Base-by-base conservation (phyloP, 805 yeast species). In the Grigorovia humatica region DNA sequence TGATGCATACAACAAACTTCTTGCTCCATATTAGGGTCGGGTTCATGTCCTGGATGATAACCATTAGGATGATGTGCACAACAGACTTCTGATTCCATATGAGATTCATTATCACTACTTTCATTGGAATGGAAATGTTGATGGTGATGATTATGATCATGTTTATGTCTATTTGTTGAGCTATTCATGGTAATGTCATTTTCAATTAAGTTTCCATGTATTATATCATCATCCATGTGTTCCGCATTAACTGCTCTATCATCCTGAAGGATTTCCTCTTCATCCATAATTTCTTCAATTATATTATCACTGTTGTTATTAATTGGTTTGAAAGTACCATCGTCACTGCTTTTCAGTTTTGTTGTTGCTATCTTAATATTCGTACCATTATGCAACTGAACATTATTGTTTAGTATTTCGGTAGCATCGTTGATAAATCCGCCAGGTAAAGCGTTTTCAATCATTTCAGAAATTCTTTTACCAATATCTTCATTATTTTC, bases 381-480 rank as follows among this genome's bases (percentile, higher is more conserved):
- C 15, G 42, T 2, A 15, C 9, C 15, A 38, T 15, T 38, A 15
- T 38, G n/a, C 3, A 38, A 38, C n/a, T 38, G n/a, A 15, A 2
- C 15, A 38, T 38, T 38, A 38, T 38, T 38, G 17, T 38, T 38
- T 15, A 38, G 15, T 15, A 38, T 38, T 38, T 38, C 42, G 3
- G n/a, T 38, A 1, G 57, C 54, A 50, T 61, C 66, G 18, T 55
- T 53, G 11, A 59, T 54, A 51, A 63, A 58, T 3, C 65, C 66
- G 51, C 54, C 58, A 2, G 67, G 67, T 30, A 63, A 51, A 13
- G 62, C 66, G 4, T 65, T 59, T 49, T 62, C 67, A 23, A 64
- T 55, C 61, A 64, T 60, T 48, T 62, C 61, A 15, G 66, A 57
- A 19, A 64, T 59, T 43, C 57, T 57, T 47, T 57, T 64, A 20